These are phyloP conservation scores for Boletellus sp. DNA, from an alignment of 768 basidiomycete species.

Conservation along the genomic window DNA sequence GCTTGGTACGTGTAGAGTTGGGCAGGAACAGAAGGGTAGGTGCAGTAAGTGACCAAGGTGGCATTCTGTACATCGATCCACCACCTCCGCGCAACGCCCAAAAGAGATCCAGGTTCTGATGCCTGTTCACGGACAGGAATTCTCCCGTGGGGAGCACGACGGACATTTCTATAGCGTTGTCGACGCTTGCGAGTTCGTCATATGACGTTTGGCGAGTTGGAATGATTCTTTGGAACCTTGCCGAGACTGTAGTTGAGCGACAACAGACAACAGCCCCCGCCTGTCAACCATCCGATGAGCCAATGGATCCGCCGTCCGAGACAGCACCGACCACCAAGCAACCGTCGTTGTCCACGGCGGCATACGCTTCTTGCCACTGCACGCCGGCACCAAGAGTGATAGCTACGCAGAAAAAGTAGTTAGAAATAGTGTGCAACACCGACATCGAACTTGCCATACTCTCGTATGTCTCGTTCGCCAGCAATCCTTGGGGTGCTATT, in stretches of 20 bases:
- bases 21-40: slow-evolving; percentile 37
- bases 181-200: slow-evolving; percentile 34
- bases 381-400: slow-evolving; percentile 34
- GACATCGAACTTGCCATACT: slow-evolving; percentile 11
- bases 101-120: slow-evolving; percentile 47
- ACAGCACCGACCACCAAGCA: slow-evolving; percentile 46
- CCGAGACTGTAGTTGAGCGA: slow-evolving; percentile 43
- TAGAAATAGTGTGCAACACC: neutral
- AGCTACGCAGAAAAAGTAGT: slow-evolving; percentile 22
- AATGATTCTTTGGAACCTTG: slow-evolving; percentile 7
- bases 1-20: slow-evolving; percentile 27
- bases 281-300: slow-evolving; percentile 49
- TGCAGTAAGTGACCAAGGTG: slow-evolving; percentile 45
- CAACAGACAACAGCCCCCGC: slow-evolving; percentile 46
- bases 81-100: slow-evolving; percentile 55
- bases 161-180: slow-evolving; percentile 45
- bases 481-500: slow-evolving; percentile 38
- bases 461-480: slow-evolving; percentile 16
- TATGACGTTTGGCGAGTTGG: neutral
- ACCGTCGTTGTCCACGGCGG: slow-evolving; percentile 35
- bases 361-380: too few species aligned
- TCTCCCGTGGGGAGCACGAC: slow-evolving; percentile 43
- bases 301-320: slow-evolving; percentile 38
- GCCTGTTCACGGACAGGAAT: slow-evolving; percentile 36
- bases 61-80: slow-evolving; percentile 49